phyloP scores from a whole-genome alignment of 345 rosid genomes.

The Salix purpurea region DNA sequence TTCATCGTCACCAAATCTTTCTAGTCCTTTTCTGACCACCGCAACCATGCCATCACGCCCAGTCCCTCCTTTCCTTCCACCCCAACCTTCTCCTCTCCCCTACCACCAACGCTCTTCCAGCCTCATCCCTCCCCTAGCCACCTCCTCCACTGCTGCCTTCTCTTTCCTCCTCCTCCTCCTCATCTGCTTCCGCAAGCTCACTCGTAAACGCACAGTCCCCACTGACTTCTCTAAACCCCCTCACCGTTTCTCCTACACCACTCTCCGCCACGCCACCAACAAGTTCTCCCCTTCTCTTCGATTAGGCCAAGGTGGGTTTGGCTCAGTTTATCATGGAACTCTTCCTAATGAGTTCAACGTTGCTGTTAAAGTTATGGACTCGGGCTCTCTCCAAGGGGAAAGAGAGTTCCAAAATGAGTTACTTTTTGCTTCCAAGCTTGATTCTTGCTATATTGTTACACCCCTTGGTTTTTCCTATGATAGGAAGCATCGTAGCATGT shows the following conservation, averaged over 20 bases:
- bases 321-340: constrained; percentile 72
- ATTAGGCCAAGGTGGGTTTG: constrained; percentile 94
- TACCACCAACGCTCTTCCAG: constrained; percentile 32
- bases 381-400: constrained; percentile 88
- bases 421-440: constrained; percentile 63
- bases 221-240: constrained; percentile 35
- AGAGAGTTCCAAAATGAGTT: constrained; percentile 94
- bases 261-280: constrained; percentile 72
- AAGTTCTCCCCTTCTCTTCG: constrained; percentile 69
- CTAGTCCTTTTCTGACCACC: neutral
- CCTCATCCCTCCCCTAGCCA: constrained; percentile 35
- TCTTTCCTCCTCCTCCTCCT: constrained; percentile 39
- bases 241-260: constrained; percentile 63
- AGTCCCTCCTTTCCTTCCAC: constrained; percentile 18
- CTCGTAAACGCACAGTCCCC: constrained; percentile 71
- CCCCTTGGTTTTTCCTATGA: constrained; percentile 78
- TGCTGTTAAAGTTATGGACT: constrained; percentile 91
- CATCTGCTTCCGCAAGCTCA: constrained; percentile 64
- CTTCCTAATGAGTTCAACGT: constrained; percentile 39
- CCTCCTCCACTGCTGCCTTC: constrained; percentile 42
- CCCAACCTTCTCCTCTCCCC: constrained; percentile 5
- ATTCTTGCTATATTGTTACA: constrained; percentile 51
- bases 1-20: neutral
- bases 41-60: constrained; percentile 47
- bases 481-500: constrained; percentile 56